Conservation (phyloP, 495 filamentous ascomycete genomes). For the Penicillium paxilli region DNA sequence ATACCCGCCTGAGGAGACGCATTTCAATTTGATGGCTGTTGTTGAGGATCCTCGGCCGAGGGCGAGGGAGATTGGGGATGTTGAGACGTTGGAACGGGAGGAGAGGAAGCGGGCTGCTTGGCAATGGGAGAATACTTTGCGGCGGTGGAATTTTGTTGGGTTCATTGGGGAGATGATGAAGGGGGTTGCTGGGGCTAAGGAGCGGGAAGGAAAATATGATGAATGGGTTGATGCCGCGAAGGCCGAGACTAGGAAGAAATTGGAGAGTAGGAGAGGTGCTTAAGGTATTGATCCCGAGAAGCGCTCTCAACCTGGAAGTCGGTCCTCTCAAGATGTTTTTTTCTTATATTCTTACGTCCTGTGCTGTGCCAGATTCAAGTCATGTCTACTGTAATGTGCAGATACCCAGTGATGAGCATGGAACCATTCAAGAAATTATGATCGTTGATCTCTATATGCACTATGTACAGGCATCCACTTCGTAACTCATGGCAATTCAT, state of each 20-base stretch:
- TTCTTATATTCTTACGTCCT: not conserved
- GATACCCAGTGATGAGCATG: not conserved
- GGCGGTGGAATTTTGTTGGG: constrained; percentile 93
- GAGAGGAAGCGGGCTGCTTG: constrained; percentile 81
- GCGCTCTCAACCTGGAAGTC: no score
- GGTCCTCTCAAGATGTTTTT: no score
- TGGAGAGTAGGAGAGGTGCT: constrained; percentile 44
- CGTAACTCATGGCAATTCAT: constrained; percentile 20
- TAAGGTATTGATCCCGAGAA: not conserved
- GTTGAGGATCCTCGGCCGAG: constrained; percentile 72
- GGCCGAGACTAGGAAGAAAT: constrained; percentile 66
- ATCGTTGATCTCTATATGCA: constrained; percentile 7
- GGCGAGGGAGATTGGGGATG: constrained; percentile 81
- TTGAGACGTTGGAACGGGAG: constrained; percentile 74
- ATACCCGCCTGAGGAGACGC: constrained; percentile 84
- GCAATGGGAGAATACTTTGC: constrained; percentile 94
- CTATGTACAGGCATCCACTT: constrained; percentile 27
- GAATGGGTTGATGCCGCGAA: constrained; percentile 80
- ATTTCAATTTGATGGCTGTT: constrained; percentile 95
- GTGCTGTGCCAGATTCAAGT: constrained; percentile 7
- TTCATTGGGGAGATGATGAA: constrained; percentile 91
- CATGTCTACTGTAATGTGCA: not conserved
- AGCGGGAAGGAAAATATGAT: constrained; percentile 60
- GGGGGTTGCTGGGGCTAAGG: constrained; percentile 72
- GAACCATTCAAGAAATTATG: not conserved